Evolutionary conservation across 2,329 filamentous ascomycete genomes (phyloP).

Genomic region (Coniochaeta sp.): DNA sequence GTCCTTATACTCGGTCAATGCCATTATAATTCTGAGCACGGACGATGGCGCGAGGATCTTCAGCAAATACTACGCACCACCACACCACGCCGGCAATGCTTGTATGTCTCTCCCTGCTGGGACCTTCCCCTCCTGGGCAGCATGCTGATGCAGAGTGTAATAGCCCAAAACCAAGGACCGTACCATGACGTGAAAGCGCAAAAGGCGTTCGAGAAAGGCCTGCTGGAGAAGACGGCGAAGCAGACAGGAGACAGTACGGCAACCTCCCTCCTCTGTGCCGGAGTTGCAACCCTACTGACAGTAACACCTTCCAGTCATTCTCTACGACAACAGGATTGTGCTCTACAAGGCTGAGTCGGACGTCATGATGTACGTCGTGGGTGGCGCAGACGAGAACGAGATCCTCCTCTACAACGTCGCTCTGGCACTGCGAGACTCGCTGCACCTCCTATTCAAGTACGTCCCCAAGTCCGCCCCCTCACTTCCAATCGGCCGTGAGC

Average conservation of each 20-base stretch:
- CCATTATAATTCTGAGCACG: slow-evolving; percentile 56
- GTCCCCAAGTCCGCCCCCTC: slow-evolving; percentile 17
- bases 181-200: slow-evolving; percentile 89
- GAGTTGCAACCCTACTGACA: neutral
- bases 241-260: slow-evolving; percentile 72
- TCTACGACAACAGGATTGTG: slow-evolving; percentile 94
- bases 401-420: slow-evolving; percentile 93
- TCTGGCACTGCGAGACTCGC: slow-evolving; percentile 76
- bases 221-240: slow-evolving; percentile 93
- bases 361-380: slow-evolving; percentile 92
- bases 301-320: slow-evolving; percentile 49
- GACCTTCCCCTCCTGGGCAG: slow-evolving; percentile 1
- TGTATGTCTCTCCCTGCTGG: slow-evolving; percentile 14
- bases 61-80: slow-evolving; percentile 81
- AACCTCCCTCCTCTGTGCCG: too few relatives aligned
- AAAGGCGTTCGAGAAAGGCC: slow-evolving; percentile 92
- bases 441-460: slow-evolving; percentile 90
- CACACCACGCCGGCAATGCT: slow-evolving; percentile 34
- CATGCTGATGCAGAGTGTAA: slow-evolving; percentile 34
- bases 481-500: too few relatives aligned
- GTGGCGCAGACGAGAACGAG: slow-evolving; percentile 90
- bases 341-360: slow-evolving; percentile 98
- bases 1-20: slow-evolving; percentile 21
- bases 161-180: slow-evolving; percentile 55
- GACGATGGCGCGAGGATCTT: slow-evolving; percentile 90